Evolutionary conservation across 1,139 yeast genomes (phyloP).

Genomic region (Candida neerlandica): DNA sequence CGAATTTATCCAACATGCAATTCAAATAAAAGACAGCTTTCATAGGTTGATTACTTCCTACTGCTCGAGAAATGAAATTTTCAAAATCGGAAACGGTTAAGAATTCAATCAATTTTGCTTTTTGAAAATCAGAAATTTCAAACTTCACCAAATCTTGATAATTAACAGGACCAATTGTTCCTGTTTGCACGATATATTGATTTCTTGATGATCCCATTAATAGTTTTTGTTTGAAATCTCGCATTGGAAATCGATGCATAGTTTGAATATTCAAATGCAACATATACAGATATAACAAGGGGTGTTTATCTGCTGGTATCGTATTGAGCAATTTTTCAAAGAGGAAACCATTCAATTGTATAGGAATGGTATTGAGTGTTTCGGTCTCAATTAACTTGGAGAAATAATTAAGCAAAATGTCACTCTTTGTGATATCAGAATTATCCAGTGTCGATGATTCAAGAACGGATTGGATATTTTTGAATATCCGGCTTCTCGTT

Average conservation of each 20-base stretch:
- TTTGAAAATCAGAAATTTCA: conserved; percentile 20
- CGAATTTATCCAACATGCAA: conserved; percentile 41
- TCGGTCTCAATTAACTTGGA: conserved; percentile 24
- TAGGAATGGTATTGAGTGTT: conserved; percentile 27
- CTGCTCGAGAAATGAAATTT: conserved; percentile 25
- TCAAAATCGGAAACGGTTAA: conserved; percentile 32
- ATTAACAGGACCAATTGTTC: conserved; percentile 31
- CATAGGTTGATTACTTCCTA: conserved; percentile 31
- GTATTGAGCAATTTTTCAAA: conserved; percentile 25
- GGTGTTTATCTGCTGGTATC: conserved; percentile 23
- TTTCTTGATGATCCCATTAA: conserved; percentile 24
- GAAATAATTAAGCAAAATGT: conserved; percentile 28
- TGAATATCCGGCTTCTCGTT: conserved; percentile 22
- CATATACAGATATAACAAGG: conserved; percentile 34
- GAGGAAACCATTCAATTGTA: conserved; percentile 21
- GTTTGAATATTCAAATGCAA: conserved; percentile 39
- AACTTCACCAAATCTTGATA: conserved; percentile 38
- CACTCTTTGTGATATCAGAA: conserved; percentile 15
- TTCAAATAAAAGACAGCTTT: conserved; percentile 38
- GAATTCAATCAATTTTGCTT: conserved; percentile 33
- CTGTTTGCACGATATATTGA: conserved; percentile 38
- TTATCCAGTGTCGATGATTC: conserved; percentile 16
- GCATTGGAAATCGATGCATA: conserved; percentile 17
- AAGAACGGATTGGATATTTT: conserved; percentile 25
- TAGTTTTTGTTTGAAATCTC: conserved; percentile 27